Evolutionary conservation across 768 basidiomycete species (phyloP).

Genomic region (Tricholoma terreum): DNA sequence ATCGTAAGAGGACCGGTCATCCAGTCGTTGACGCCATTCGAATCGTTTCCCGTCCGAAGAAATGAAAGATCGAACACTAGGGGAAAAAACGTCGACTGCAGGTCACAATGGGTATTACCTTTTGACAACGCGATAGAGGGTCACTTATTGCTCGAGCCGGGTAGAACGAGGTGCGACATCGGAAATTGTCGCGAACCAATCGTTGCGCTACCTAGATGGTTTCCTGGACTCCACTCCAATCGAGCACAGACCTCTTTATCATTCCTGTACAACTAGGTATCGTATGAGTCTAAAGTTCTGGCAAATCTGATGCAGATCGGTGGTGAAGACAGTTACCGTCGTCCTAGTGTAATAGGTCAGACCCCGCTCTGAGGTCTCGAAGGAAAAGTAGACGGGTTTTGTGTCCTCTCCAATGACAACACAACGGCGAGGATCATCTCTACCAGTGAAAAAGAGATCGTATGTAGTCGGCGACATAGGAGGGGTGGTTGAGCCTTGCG

Average conservation of each 20-base stretch:
- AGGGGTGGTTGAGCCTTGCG: constrained; percentile 32
- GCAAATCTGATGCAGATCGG: constrained; percentile 1
- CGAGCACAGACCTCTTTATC: constrained; percentile 47
- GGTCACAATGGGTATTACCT: constrained; percentile 14
- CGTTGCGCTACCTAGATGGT: constrained; percentile 53
- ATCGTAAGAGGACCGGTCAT: constrained; percentile 55
- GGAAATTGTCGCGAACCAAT: constrained; percentile 53
- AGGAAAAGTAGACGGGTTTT: constrained; percentile 59
- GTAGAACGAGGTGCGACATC: constrained; percentile 60
- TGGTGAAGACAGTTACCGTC: constrained; percentile 33
- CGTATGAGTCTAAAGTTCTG: constrained; percentile 6
- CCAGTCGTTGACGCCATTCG: constrained; percentile 60
- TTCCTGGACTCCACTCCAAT: constrained; percentile 50
- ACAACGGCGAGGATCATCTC: constrained; percentile 65
- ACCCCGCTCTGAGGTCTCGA: constrained; percentile 55
- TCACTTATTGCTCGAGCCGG: constrained; percentile 52
- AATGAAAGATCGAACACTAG: constrained; percentile 59
- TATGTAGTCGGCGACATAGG: constrained; percentile 43
- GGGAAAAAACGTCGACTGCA: constrained; percentile 15
- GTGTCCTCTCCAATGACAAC: constrained; percentile 65
- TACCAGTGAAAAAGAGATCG: constrained; percentile 66
- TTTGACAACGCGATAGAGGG: constrained; percentile 10
- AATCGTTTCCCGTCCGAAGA: constrained; percentile 55
- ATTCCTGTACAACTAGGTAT: constrained; percentile 41
- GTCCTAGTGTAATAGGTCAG: constrained; percentile 43